Percentiles rank a stretch among this genome's conserved stretches.
phyloP scores from a whole-genome alignment of 768 basidiomycete species.

The Auriculariales sp. region DNA sequence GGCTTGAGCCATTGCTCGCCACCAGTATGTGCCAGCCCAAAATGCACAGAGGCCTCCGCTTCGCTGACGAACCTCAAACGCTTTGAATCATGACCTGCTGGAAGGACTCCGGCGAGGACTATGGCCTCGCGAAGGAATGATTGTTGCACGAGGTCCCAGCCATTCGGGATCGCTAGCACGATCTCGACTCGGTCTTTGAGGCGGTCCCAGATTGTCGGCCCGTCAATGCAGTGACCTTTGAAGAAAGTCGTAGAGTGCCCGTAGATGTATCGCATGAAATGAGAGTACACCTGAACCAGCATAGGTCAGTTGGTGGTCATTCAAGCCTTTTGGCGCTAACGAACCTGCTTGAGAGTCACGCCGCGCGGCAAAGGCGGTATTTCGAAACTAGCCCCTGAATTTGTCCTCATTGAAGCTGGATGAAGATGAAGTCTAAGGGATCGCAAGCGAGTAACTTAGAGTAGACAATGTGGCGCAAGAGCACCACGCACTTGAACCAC shows the following conservation, averaged over 20 bases:
- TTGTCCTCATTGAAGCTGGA: conserved; percentile 1
- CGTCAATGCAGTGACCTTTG: neutral
- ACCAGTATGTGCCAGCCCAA: neutral
- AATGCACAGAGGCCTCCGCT: conserved; percentile 4
- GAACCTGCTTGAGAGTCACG: neutral
- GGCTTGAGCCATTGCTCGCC: neutral
- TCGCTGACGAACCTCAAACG: conserved; percentile 4
- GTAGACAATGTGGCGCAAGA: too few relatives aligned
- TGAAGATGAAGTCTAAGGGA: conserved; percentile 1
- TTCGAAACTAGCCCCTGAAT: neutral
- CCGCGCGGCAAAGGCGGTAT: conserved; percentile 1
- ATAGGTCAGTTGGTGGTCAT: neutral
- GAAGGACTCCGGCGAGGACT: neutral
- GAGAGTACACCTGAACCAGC: neutral
- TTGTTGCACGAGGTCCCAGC: conserved; percentile 1
- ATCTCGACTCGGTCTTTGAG: neutral
- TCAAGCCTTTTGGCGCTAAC: neutral
- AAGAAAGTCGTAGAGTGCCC: neutral
- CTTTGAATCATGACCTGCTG: neutral
- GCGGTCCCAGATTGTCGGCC: conserved; percentile 1
- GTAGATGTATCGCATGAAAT: conserved; percentile 1
- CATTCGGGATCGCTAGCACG: neutral
- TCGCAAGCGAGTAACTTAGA: neutral
- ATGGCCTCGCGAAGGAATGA: neutral
- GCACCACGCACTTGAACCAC: conserved; percentile 3